Evolutionary conservation across 2,329 filamentous ascomycete genomes (phyloP), one percentile per base, ranked within the genome.

Genomic region (Colletotrichum sp.): DNA sequence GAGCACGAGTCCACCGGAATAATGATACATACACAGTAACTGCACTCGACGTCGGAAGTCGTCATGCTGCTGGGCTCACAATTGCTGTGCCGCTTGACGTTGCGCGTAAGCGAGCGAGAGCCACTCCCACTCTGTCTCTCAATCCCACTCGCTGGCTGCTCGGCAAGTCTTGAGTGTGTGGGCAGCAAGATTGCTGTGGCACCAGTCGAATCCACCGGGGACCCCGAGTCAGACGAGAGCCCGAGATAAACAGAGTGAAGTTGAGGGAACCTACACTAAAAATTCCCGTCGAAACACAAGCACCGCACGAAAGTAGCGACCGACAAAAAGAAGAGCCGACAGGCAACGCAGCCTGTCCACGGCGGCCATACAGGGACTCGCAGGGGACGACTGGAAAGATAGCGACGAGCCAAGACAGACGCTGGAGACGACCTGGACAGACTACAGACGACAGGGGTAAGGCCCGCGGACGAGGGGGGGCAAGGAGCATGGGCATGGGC

Each of bases 101-200:
- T 33, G 68, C 31, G 21, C 33, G 24, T 63, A 67, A 64, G 57
- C 55, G 68, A 71, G 57, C 58, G n/a, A 34, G 43, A 61, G 57
- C 31, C 31, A 31, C 57, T 61, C 57, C 21, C n/a, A 43, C 59
- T 43, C 31, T 62, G n/a, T 36, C 31, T 38, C 36, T 24, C 12
- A 51, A 38, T 38, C 38, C 57, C 38, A 51, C 61, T 36, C 51
- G 36, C 66, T 54, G 66, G 27, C 51, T 34, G 47, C 68, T 66
- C 62, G 71, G 68, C 68, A 73, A 71, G 71, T 71, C 62, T 66
- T 66, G 21, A 58, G 34, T 27, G 68, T 74, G 68, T 72, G 68
- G 62, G 63, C 38, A 33, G 63, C 55, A 63, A 72, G 69, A 74
- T 74, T 74, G 69, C 69, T 74, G 68, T 74, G 72, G 72, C 69